A percentile compares a stretch with the other conserved stretches of the same genome.
Conservation (phyloP, 495 filamentous ascomycete genomes). For the Amniculicola lignicola region DNA sequence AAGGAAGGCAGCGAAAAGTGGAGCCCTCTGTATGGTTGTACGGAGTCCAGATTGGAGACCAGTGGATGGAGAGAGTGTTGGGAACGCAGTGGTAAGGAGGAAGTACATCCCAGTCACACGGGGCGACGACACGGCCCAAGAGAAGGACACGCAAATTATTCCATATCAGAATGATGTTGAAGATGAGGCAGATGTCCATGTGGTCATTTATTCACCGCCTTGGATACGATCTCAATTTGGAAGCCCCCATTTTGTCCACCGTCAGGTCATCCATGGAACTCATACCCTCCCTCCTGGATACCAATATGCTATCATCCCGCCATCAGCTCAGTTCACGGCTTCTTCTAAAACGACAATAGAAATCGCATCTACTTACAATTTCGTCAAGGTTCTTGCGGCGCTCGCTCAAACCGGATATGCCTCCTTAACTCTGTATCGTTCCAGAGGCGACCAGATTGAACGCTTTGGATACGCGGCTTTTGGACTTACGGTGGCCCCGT, state of each 20-base stretch:
- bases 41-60: slow-evolving; percentile 16
- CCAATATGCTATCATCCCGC: slow-evolving; percentile 5
- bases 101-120: too few relatives aligned
- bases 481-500: slow-evolving; percentile 29
- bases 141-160: too few relatives aligned
- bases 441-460: slow-evolving; percentile 20
- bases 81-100: background rate
- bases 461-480: slow-evolving; percentile 27
- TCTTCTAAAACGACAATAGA: background rate
- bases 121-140: background rate
- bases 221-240: slow-evolving; percentile 14
- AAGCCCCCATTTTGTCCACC: slow-evolving; percentile 11
- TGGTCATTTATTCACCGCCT: slow-evolving; percentile 4
- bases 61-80: slow-evolving; percentile 1
- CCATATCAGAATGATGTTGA: too few relatives aligned
- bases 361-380: slow-evolving; percentile 16
- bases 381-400: slow-evolving; percentile 11
- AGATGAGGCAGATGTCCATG: background rate
- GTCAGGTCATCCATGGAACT: slow-evolving; percentile 17
- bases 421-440: slow-evolving; percentile 23
- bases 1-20: slow-evolving; percentile 20
- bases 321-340: slow-evolving; percentile 1
- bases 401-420: slow-evolving; percentile 20
- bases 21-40: slow-evolving; percentile 28
- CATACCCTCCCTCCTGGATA: slow-evolving; percentile 14